Base-by-base conservation (phyloP, 2,329 filamentous ascomycete species). In the Incumbomyces delicatus region DNA sequence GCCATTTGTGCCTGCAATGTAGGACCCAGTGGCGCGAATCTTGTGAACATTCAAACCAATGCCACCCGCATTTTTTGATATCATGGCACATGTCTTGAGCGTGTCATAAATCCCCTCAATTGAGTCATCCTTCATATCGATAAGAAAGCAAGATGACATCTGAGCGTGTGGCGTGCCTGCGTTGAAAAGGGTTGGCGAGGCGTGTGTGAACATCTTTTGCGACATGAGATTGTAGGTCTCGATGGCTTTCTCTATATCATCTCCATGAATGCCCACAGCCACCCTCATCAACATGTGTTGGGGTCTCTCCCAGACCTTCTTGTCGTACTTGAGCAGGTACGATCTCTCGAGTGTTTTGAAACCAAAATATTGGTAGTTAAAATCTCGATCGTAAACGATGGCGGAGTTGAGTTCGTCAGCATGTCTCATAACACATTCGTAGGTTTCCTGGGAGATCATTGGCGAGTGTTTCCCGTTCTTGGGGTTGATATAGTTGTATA, bases 271-370 rank as follows among this genome's bases (percentile, higher is more conserved):
- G 49, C 92, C 92, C 49, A 98, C 90, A 58, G 92, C 80, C 45
- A 98, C 92, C 77, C 92, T 87, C 92, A 98, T 98, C 60, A 98
- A 90, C 88, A 98, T 92, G 73, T 98, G 92, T 71, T 98, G 92
- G 37, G 92, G 92, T 61, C 92, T 82, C 74, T 98, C 92, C 44
- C 89, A 90, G 63, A 96, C 87, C 72, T 95, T 94, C 65, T 88
- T 89, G 60, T 95, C 79, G 56, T 96, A 85, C 64, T 94, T 89
- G 57, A 98, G 82, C 44, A 98, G 83, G 63, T 98, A 98, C 62
- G 92, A 98, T 51, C 92, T 83, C 75, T 98, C 92, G 33, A 98
- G 75, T 6, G 92, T 98, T 80, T 98, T 98, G 81, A 98, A 98
- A 55, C 92, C 92, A 62, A 98, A 98, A 74, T 94, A 98, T 74